These are phyloP conservation scores for Colletotrichum incanum DNA, from an alignment of 2,329 filamentous ascomycete genomes.

Conservation along the genomic window DNA sequence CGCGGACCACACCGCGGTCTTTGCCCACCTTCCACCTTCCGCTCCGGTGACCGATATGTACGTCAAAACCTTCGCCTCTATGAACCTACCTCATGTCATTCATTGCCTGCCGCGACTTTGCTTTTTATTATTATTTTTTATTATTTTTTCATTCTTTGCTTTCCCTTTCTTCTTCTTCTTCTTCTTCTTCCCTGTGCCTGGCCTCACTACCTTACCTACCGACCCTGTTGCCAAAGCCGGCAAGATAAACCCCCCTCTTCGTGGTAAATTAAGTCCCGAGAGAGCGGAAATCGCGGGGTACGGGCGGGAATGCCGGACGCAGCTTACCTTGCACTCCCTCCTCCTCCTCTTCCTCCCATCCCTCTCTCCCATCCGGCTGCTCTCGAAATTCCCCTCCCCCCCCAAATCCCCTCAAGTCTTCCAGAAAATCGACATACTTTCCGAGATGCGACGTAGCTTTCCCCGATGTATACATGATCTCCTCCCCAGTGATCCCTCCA, in stretches of 20 bases:
- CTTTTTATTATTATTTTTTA: background rate
- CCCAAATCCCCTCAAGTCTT: background rate
- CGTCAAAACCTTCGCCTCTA: background rate
- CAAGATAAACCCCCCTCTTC: background rate
- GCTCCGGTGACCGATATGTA: background rate
- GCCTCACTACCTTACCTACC: background rate
- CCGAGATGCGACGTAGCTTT: slow-evolving; percentile 22
- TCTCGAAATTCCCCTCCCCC: background rate
- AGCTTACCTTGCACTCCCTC: background rate
- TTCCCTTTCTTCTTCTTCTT: too few species aligned
- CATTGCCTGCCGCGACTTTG: background rate
- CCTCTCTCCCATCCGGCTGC: too few species aligned
- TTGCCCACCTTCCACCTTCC: background rate
- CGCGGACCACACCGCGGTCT: background rate
- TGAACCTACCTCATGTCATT: background rate
- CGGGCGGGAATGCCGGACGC: slow-evolving; percentile 9
- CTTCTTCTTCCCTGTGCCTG: background rate
- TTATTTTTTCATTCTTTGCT: too few species aligned
- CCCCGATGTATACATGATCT: slow-evolving; percentile 11
- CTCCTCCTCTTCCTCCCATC: background rate
- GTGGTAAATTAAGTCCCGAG: slow-evolving; percentile 10
- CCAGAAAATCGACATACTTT: slow-evolving; percentile 9
- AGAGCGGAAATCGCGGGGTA: slow-evolving; percentile 37
- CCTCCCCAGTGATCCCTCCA: background rate
- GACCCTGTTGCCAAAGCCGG: too few species aligned